A percentile compares a stretch with the other conserved stretches of the same genome.
Evolutionary conservation across 495 filamentous ascomycete genomes (phyloP).

Genomic region (Daldinia childiae): DNA sequence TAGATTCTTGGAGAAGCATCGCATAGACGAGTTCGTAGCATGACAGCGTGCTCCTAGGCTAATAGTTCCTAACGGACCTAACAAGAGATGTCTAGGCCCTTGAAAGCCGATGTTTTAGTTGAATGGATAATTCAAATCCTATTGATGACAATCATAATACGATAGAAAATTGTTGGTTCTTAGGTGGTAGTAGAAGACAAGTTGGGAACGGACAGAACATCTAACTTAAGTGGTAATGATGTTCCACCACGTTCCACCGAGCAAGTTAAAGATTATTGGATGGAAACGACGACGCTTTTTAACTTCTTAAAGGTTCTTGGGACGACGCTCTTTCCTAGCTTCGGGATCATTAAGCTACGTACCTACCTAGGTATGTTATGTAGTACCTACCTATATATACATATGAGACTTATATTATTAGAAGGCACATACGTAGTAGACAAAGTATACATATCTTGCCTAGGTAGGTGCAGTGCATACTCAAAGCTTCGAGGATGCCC

Average conservation of each 20-base stretch:
- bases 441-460: background rate
- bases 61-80: constrained; percentile 22
- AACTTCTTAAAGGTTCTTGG: background rate
- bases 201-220: constrained; percentile 32
- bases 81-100: constrained; percentile 21
- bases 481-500: constrained; percentile 4
- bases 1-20: constrained; percentile 24
- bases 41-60: constrained; percentile 35
- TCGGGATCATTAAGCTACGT: background rate
- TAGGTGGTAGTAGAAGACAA: constrained; percentile 30
- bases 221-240: constrained; percentile 1
- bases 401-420: background rate
- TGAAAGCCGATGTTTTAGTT: constrained; percentile 22
- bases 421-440: background rate
- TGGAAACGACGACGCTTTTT: background rate
- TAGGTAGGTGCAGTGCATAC: background rate
- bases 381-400: no score
- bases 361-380: no score
- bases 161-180: constrained; percentile 21
- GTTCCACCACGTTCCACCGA: background rate
- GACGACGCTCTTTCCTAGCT: background rate
- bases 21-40: constrained; percentile 34
- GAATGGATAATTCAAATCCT: constrained; percentile 23
- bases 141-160: constrained; percentile 15
- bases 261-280: background rate